Percentiles rank a stretch among this genome's conserved stretches.
Evolutionary conservation across 192 early-diverging fungal species (phyloP).

Genomic region (Lobosporangium transversale): DNA sequence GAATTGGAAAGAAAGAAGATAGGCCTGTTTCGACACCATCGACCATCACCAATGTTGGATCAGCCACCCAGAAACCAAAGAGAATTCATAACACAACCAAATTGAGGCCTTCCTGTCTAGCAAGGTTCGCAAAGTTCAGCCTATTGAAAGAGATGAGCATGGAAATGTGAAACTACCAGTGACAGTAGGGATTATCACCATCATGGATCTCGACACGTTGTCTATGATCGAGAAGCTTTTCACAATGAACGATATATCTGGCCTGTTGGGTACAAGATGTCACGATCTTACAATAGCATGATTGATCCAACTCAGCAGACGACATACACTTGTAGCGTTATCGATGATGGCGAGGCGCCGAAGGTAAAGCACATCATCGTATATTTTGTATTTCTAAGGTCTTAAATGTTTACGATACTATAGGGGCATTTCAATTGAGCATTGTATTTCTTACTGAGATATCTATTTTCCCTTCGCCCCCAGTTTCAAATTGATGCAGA

Average conservation of each 20-base stretch:
- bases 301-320: constrained; percentile 57
- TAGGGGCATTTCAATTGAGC: too few species aligned
- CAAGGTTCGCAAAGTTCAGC: constrained; percentile 28
- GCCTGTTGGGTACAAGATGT: constrained; percentile 83
- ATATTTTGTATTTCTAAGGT: too few species aligned
- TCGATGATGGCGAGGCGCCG: constrained; percentile 82
- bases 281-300: constrained; percentile 67
- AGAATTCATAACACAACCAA: constrained; percentile 43
- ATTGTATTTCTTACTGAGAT: too few species aligned
- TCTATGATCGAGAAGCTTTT: constrained; percentile 78
- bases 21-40: constrained; percentile 15
- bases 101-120: constrained; percentile 8
- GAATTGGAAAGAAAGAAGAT: too few species aligned
- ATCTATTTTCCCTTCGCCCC: too few species aligned
- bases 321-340: constrained; percentile 78
- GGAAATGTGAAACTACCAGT: constrained; percentile 83
- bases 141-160: constrained; percentile 60
- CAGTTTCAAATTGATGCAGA: constrained; percentile 85
- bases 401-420: too few species aligned
- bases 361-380: too few species aligned
- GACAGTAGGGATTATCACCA: constrained; percentile 81
- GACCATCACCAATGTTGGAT: constrained; percentile 46
- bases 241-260: constrained; percentile 94
- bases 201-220: constrained; percentile 78
- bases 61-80: constrained; percentile 41